Base-by-base conservation (phyloP, 805 yeast genomes). In the Cyberlindnera americana region DNA sequence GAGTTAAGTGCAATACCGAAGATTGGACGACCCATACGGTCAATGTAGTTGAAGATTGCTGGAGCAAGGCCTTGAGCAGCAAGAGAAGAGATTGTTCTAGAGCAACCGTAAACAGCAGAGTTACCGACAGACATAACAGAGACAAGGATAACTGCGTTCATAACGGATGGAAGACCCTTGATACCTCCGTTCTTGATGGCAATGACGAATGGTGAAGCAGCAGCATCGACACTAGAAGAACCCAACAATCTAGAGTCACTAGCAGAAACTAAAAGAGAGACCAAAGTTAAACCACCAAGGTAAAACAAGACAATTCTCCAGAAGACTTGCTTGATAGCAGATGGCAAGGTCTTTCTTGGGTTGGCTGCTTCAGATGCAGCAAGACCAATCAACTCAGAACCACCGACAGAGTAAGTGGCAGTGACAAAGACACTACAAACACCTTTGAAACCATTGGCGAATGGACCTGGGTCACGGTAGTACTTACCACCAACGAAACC, bases 401-500 rank as follows among this genome's bases (percentile, higher is more conserved):
- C 79, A 43, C 74, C 63, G 50, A 75, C 76, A 9, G 78, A 72
- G 55, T 74, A 74, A 2, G 75, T 72, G 13, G 80, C 77, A 23
- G 76, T 73, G 24, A 73, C 77, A 52, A 75, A 74, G 17, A 74
- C 78, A 1, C 76, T 59, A 42, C 75, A 69, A 19, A 73, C 64
- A 48, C 78, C 79, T 48, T 75, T 74, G 54, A 75, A 75, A 8
- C 77, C 72, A 33, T 75, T 60, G 10, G 77, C 73, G 53, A 84
- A 81, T 0, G 89, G 78, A 36, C 91, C 91, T 13, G 79, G 79
- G 35, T 65, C 44, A 44, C 61, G 58, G 71, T 76, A 74, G 52
- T 72, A 66, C 37, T 57, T 56, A 26, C 69, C 73, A 37, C 75
- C 70, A 25, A 72, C 56, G 41, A 67, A 67, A 4, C 68, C 70